Evolutionary conservation across 2,329 filamentous ascomycete genomes (phyloP), one percentile per base, ranked within the genome.

Genomic region (Sclerotinia minor): DNA sequence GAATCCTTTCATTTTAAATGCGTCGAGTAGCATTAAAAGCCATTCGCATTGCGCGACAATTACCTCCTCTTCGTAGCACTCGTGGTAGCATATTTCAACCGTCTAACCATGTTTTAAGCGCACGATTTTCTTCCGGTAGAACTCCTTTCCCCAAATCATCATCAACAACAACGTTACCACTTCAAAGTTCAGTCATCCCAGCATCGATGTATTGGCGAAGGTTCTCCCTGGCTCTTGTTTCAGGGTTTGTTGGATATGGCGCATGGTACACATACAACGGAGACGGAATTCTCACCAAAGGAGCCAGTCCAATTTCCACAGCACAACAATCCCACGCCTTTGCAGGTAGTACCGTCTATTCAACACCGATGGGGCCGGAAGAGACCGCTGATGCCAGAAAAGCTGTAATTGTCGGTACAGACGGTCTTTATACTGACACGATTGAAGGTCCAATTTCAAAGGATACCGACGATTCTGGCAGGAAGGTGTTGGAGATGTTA

Each of bases 401-500:
- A 72, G 92, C 96, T 26, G 84, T 98, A 32, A 88, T 97, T 53
- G 92, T 99, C 64, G 92, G 94, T 69, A 90, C 94, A 75, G 92
- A 96, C 77, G 89, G 96, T 78, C 86, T 99, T 61, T 94, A 94
- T 76, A 95, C 94, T 15, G 91, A 92, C 32, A 91, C 92, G 11
- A 89, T 97, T 71, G 88, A 92, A 24, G 92, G 91, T 69, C 93
- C 94, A 26, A 87, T 99, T 69, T 91, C 91, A 57, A 99, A 99
- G 81, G 86, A 91, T 74, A 92, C 90, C 4, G 91, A 94, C 80
- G 90, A 92, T 77, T 90, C 90, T 78, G 92, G 93, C 41, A 87
- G 90, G 72, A 92, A 91, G 76, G 90, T 97, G 45, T 83, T 99
- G 69, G 94, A 97, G 82, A 99, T 99, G 94, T 83, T 99, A 79